A percentile compares a stretch with the other conserved stretches of the same genome.
These are phyloP conservation scores for Nyctanthes arbortristis DNA, from an alignment of 257 asterid genomes.

Conservation along the genomic window DNA sequence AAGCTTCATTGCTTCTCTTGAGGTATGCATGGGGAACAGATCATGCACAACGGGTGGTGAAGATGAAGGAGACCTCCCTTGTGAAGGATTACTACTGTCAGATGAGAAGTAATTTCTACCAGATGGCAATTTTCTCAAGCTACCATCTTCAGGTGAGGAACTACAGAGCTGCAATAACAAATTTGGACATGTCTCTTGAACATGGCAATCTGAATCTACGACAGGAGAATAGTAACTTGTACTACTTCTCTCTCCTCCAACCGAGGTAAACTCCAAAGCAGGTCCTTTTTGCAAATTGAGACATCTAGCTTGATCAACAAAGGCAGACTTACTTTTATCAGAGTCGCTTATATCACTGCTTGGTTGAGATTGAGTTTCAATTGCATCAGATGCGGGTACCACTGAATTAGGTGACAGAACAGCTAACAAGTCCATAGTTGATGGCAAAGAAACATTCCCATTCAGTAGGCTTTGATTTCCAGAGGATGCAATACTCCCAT, in stretches of 20 bases:
- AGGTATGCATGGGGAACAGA: constrained; percentile 62
- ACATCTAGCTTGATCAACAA: constrained; percentile 36
- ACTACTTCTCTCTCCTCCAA: constrained; percentile 61
- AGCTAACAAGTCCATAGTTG: constrained; percentile 77
- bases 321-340: constrained; percentile 66
- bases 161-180: constrained; percentile 60
- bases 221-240: constrained; percentile 53
- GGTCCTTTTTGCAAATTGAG: constrained; percentile 42
- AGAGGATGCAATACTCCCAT: constrained; percentile 31
- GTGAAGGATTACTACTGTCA: constrained; percentile 69
- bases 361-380: constrained; percentile 51
- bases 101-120: constrained; percentile 61
- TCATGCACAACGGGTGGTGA: constrained; percentile 69
- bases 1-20: constrained; percentile 46
- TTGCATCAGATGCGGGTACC: constrained; percentile 32
- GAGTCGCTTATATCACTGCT: constrained; percentile 64
- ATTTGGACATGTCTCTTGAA: constrained; percentile 41
- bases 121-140: constrained; percentile 40
- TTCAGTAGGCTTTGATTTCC: constrained; percentile 35
- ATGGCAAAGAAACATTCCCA: constrained; percentile 44
- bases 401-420: constrained; percentile 57
- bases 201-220: constrained; percentile 52
- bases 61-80: constrained; percentile 62
- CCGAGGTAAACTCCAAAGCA: constrained; percentile 32
- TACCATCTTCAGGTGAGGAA: constrained; percentile 61